These are phyloP conservation scores for Fusarium nurragi DNA, from an alignment of 2,329 filamentous ascomycete genomes.

Conservation along the genomic window DNA sequence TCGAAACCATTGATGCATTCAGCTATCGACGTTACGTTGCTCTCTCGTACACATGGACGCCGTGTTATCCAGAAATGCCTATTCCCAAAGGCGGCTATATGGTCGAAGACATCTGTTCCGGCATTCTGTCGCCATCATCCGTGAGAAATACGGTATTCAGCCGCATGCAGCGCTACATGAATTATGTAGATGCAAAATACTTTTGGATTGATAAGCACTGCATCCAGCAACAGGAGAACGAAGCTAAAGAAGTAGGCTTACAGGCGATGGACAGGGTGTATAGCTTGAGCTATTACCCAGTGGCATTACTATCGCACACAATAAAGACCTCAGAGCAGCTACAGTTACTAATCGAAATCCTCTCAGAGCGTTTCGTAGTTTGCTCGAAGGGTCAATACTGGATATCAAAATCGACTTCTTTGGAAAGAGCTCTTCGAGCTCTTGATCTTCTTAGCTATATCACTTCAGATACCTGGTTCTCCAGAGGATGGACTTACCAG, in stretches of 20 bases:
- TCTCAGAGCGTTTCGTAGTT: not conserved
- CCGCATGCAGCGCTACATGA: not conserved
- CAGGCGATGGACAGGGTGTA: not conserved
- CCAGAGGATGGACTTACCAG: not conserved
- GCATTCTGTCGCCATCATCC: accelerated
- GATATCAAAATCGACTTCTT: accelerated
- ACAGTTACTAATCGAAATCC: accelerated
- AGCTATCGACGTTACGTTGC: accelerated
- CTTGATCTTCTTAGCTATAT: not conserved
- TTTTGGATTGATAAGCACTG: not conserved
- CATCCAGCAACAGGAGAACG: not conserved
- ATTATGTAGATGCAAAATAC: accelerated
- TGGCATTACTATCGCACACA: accelerated
- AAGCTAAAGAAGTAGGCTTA: not conserved
- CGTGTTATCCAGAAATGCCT: accelerated
- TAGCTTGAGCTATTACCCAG: not conserved
- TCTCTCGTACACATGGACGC: not conserved
- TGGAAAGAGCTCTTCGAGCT: not conserved
- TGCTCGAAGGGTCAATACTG: not conserved
- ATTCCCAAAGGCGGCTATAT: accelerated
- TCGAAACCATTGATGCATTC: not conserved
- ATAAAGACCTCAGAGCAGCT: not conserved
- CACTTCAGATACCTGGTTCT: not conserved
- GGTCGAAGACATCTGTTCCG: not conserved
- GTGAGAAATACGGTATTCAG: not conserved